These are phyloP conservation scores for Rubroshorea leprosula DNA, from an alignment of 345 rosid genomes.

Conservation along the genomic window DNA sequence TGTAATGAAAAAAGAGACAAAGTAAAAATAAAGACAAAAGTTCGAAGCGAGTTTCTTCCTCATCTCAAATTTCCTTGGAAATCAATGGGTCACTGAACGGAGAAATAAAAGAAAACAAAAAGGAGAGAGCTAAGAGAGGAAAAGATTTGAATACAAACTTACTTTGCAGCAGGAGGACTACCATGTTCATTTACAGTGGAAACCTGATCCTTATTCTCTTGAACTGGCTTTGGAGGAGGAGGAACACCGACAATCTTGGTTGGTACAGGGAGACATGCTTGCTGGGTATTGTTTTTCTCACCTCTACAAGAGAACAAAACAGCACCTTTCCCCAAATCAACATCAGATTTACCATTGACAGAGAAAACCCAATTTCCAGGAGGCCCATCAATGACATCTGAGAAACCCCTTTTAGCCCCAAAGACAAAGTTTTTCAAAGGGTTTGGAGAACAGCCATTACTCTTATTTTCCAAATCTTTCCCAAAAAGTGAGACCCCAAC, in stretches of 20 bases:
- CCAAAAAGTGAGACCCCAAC: constrained; percentile 49
- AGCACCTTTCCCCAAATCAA: constrained; percentile 33
- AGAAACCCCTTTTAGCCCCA: constrained; percentile 65
- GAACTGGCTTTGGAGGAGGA: constrained; percentile 31
- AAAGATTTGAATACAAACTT: constrained; percentile 16
- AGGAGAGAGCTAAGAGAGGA: neutral
- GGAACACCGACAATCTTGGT: constrained; percentile 32
- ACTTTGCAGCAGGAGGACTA: constrained; percentile 60
- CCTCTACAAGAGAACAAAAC: constrained; percentile 40
- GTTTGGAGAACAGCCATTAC: constrained; percentile 23
- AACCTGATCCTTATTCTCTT: constrained; percentile 31
- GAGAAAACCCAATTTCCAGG: constrained; percentile 44
- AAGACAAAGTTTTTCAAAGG: constrained; percentile 40
- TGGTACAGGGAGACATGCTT: constrained; percentile 13
- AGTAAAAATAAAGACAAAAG: too few relatives aligned
- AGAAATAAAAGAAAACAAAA: too few relatives aligned
- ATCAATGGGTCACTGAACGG: too few relatives aligned
- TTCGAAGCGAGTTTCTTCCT: too few relatives aligned
- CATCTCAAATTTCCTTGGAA: neutral
- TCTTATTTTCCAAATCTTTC: constrained; percentile 35
- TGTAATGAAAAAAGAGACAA: too few relatives aligned
- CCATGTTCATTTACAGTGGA: constrained; percentile 33
- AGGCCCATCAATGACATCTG: constrained; percentile 49
- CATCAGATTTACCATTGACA: constrained; percentile 34
- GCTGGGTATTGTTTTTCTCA: constrained; percentile 23